These are phyloP conservation scores for Diutina mesorugosa DNA, from an alignment of 1,139 yeast genomes.

Conservation along the genomic window DNA sequence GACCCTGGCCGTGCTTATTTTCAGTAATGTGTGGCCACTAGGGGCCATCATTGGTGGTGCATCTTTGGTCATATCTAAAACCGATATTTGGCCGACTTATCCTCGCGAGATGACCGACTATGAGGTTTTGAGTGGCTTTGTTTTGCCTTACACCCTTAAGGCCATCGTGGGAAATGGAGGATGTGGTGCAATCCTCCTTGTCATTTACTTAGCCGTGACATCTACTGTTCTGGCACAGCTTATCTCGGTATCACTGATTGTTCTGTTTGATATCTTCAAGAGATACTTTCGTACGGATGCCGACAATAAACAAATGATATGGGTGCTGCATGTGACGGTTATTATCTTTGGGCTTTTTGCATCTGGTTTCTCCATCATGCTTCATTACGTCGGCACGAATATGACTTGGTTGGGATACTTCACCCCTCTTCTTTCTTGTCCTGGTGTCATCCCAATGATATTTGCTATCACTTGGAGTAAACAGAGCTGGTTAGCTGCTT, in stretches of 20 bases:
- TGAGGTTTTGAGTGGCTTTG: conserved; percentile 17
- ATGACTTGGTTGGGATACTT: conserved; percentile 25
- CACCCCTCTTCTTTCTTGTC: conserved; percentile 20
- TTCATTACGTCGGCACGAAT: conserved; percentile 18
- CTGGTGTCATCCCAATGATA: conserved; percentile 20
- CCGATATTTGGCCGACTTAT: conserved; percentile 17
- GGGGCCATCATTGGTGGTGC: conserved; percentile 18
- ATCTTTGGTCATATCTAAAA: conserved; percentile 11
- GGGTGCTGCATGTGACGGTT: conserved; percentile 17
- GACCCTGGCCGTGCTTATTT: conserved; percentile 18
- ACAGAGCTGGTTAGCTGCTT: conserved; percentile 16
- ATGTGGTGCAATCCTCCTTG: conserved; percentile 15
- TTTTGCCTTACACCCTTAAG: conserved; percentile 15
- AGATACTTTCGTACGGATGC: conserved; percentile 16
- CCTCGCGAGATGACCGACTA: conserved; percentile 14
- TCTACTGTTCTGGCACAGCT: conserved; percentile 20
- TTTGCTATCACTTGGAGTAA: conserved; percentile 20
- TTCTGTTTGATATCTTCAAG: conserved; percentile 19
- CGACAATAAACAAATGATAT: conserved; percentile 14
- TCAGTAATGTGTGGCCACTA: conserved; percentile 20
- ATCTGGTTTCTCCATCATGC: conserved; percentile 18
- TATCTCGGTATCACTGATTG: conserved; percentile 18
- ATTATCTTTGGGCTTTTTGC: conserved; percentile 16
- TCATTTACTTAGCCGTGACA: conserved; percentile 18
- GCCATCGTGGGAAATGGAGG: conserved; percentile 16